Conservation (phyloP, 345 rosid genomes). For the Ceriops tagal region DNA sequence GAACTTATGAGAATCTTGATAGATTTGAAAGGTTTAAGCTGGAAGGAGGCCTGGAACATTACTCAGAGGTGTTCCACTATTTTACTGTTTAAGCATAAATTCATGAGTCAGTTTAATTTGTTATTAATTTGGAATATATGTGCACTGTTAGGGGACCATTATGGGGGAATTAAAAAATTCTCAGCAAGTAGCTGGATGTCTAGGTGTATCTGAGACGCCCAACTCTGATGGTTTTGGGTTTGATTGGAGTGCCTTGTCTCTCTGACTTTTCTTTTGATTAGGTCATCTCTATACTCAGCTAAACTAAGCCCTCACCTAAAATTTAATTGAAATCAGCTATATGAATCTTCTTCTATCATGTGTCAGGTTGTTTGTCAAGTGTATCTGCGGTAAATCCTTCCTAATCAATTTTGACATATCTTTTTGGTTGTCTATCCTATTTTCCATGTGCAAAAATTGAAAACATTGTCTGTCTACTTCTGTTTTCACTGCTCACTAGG, state of each 20-base stretch:
- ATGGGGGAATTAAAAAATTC: background rate
- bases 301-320: too few relatives aligned
- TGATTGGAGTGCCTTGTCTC: too few relatives aligned
- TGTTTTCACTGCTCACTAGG: background rate
- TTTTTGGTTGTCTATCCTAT: too few relatives aligned
- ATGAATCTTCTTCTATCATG: too few relatives aligned
- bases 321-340: too few relatives aligned
- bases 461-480: background rate
- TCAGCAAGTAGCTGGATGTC: background rate
- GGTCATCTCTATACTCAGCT: too few relatives aligned
- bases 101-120: background rate
- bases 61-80: conserved; percentile 50
- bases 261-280: too few relatives aligned
- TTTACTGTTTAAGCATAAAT: conserved; percentile 4
- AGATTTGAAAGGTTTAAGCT: conserved; percentile 65
- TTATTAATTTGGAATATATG: background rate
- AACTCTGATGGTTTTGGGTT: background rate
- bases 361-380: too few relatives aligned
- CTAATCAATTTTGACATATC: too few relatives aligned
- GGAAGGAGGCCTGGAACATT: conserved; percentile 74
- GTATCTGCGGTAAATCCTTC: too few relatives aligned
- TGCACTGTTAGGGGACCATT: background rate
- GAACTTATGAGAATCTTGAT: conserved; percentile 72
- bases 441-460: background rate
- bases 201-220: background rate